A percentile compares a stretch with the other conserved stretches of the same genome.
Conservation (phyloP, 129 eudicot genomes). For the Scalesia atractyloides region DNA sequence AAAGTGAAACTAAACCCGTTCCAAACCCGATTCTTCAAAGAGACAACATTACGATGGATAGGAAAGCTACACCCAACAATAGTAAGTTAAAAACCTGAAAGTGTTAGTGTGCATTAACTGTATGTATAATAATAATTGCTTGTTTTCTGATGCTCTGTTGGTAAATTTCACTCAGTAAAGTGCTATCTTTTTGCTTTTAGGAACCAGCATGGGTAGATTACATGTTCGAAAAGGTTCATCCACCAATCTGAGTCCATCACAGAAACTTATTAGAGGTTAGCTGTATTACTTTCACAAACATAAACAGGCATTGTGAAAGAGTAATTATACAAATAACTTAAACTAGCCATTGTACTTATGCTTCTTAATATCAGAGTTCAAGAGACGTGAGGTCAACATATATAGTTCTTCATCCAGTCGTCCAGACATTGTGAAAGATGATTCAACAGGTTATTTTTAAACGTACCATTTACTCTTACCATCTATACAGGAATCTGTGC, state of each 20-base stretch:
- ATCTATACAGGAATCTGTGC: slow-evolving; percentile 18
- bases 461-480: not conserved
- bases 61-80: slow-evolving; percentile 25
- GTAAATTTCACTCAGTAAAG: slow-evolving; percentile 8
- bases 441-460: slow-evolving; percentile 44
- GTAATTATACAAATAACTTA: slow-evolving; percentile 1
- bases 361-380: slow-evolving; percentile 61
- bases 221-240: slow-evolving; percentile 38
- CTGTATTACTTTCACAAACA: not conserved
- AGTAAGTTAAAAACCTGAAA: slow-evolving; percentile 19
- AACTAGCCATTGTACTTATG: slow-evolving; percentile 1
- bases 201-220: slow-evolving; percentile 37
- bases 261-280: slow-evolving; percentile 80
- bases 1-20: slow-evolving; percentile 35
- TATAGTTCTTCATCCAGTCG: slow-evolving; percentile 54
- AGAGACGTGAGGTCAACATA: slow-evolving; percentile 63
- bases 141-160: slow-evolving; percentile 27
- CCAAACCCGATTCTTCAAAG: slow-evolving; percentile 31
- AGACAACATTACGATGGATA: slow-evolving; percentile 33
- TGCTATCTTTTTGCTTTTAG: slow-evolving; percentile 10
- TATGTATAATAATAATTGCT: slow-evolving; percentile 4
- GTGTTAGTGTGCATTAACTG: slow-evolving; percentile 1
- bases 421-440: slow-evolving; percentile 44
- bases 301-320: slow-evolving; percentile 3
- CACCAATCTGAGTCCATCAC: slow-evolving; percentile 76